Percentiles rank a stretch among this genome's conserved stretches.
phyloP scores from a whole-genome alignment of 805 yeast species.

The Blastobotrys americana region DNA sequence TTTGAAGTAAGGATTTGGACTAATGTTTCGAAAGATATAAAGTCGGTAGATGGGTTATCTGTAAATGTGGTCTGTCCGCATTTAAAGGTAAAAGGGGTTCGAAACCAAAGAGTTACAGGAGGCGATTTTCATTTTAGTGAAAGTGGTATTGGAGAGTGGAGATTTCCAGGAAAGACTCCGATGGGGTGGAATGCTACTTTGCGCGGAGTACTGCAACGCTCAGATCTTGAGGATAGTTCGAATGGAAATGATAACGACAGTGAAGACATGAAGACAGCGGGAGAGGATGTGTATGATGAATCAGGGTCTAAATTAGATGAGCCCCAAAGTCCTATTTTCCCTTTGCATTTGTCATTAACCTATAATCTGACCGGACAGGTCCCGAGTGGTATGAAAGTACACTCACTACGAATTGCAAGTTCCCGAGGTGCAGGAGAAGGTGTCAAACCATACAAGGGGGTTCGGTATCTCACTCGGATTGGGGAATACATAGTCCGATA shows the following conservation, averaged over 20 bases:
- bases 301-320: no score
- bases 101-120: constrained; percentile 54
- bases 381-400: constrained; percentile 70
- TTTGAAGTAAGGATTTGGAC: constrained; percentile 55
- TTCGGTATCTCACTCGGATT: constrained; percentile 64
- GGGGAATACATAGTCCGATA: constrained; percentile 50
- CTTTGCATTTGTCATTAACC: constrained; percentile 41
- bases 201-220: constrained; percentile 46
- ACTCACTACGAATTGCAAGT: constrained; percentile 50
- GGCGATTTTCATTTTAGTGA: constrained; percentile 64
- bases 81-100: constrained; percentile 20
- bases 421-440: constrained; percentile 52
- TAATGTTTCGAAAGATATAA: constrained; percentile 38
- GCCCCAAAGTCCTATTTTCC: constrained; percentile 30
- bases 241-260: constrained; percentile 9
- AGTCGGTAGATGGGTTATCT: constrained; percentile 41
- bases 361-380: constrained; percentile 61
- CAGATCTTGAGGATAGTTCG: constrained; percentile 4
- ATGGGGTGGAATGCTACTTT: constrained; percentile 64
- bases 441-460: constrained; percentile 84
- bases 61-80: constrained; percentile 36
- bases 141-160: constrained; percentile 58
- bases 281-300: neutral
- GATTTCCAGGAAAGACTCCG: constrained; percentile 48
- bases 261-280: constrained; percentile 23